Conservation (phyloP, 805 yeast genomes). For the Kuraishia borneana region DNA sequence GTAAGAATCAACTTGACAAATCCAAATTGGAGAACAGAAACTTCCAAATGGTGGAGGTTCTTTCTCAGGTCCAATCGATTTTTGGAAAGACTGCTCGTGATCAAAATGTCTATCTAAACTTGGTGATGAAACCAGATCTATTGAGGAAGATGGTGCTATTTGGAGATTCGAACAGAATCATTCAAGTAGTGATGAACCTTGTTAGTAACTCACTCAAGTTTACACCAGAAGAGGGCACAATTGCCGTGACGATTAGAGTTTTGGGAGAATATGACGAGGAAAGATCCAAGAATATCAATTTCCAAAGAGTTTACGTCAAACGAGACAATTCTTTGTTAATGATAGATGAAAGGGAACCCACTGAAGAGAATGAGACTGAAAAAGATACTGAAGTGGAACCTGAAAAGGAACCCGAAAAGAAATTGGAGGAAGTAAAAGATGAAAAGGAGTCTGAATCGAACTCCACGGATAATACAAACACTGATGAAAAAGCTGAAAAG, state of each 20-base stretch:
- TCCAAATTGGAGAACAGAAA: conserved; percentile 76
- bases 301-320: conserved; percentile 33
- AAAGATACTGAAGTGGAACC: background rate
- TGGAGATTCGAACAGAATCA: conserved; percentile 86
- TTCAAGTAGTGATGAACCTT: conserved; percentile 86
- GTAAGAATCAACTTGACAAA: conserved; percentile 81
- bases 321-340: background rate
- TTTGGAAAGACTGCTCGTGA: conserved; percentile 73
- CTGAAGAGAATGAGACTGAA: background rate
- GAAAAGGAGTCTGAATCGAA: background rate
- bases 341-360: background rate
- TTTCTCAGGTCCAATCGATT: conserved; percentile 75
- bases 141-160: conserved; percentile 53
- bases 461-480: background rate
- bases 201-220: conserved; percentile 87
- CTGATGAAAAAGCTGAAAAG: conserved; percentile 4
- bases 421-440: background rate
- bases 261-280: conserved; percentile 61
- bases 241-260: conserved; percentile 50
- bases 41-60: conserved; percentile 71
- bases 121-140: conserved; percentile 51
- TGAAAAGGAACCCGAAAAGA: too few species aligned
- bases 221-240: conserved; percentile 82
- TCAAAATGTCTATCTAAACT: conserved; percentile 57
- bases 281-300: conserved; percentile 28